Evolutionary conservation across 2,329 filamentous ascomycete species (phyloP).

Genomic region (Neocucurbitaria cava): DNA sequence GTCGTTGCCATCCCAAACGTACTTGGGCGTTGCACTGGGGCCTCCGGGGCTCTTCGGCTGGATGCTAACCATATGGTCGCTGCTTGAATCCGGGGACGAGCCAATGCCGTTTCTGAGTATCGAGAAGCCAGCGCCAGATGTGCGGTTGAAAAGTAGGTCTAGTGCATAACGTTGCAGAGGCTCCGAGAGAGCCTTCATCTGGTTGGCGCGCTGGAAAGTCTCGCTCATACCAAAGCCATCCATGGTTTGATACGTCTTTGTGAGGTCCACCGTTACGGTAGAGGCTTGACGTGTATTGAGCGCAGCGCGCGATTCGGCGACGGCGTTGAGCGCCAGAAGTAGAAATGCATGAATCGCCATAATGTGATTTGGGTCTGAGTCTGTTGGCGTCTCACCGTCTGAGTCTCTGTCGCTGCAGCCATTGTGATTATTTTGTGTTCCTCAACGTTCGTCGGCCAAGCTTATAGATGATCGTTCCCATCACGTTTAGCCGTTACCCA

Average conservation of each 20-base stretch:
- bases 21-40: constrained; percentile 31
- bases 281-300: constrained; percentile 25
- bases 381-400: background rate
- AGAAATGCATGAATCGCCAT: constrained; percentile 14
- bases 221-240: constrained; percentile 57
- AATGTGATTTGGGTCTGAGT: background rate
- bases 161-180: constrained; percentile 51
- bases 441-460: background rate
- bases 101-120: constrained; percentile 58
- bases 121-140: constrained; percentile 53
- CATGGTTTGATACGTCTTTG: constrained; percentile 55
- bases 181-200: constrained; percentile 50
- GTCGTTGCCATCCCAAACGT: constrained; percentile 40
- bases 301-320: constrained; percentile 2
- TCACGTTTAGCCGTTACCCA: constrained; percentile 5
- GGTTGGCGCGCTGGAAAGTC: constrained; percentile 56
- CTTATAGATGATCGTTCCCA: background rate
- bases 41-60: constrained; percentile 35
- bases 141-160: constrained; percentile 56
- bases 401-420: background rate
- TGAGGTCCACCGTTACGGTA: constrained; percentile 51
- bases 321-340: constrained; percentile 5
- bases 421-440: background rate
- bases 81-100: constrained; percentile 52
- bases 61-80: constrained; percentile 47